Evolutionary conservation across 768 basidiomycete species (phyloP).

Genomic region (Amanita exitialis): DNA sequence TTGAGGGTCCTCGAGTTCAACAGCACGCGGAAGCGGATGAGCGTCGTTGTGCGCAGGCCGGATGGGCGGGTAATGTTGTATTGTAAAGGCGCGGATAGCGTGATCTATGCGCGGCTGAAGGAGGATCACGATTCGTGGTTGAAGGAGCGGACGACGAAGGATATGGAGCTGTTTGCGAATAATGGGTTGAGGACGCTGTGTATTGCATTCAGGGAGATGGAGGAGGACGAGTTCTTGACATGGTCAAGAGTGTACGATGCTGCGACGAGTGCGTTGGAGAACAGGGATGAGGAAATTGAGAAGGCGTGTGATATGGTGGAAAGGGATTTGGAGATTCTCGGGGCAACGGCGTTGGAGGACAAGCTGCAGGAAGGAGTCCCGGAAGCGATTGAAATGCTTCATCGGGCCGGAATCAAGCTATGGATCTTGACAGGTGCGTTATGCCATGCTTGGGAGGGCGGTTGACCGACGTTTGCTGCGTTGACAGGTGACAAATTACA

Average conservation of each 20-base stretch:
- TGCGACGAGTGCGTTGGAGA: constrained; percentile 64
- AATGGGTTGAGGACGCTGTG: constrained; percentile 86
- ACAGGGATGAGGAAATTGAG: constrained; percentile 88
- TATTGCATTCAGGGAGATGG: constrained; percentile 70
- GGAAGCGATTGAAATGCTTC: constrained; percentile 87
- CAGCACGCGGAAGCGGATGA: constrained; percentile 93
- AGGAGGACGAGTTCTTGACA: constrained; percentile 73
- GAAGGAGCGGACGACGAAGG: constrained; percentile 70
- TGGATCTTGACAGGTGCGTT: constrained; percentile 89
- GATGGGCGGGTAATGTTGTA: constrained; percentile 78
- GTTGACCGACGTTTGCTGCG: not conserved
- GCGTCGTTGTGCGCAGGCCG: constrained; percentile 77
- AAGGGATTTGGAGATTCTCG: constrained; percentile 73
- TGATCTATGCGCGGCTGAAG: constrained; percentile 84
- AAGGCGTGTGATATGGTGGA: constrained; percentile 80
- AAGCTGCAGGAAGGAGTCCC: constrained; percentile 97
- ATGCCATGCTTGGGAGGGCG: not conserved
- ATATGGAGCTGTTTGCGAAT: constrained; percentile 94
- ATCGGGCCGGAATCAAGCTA: constrained; percentile 90
- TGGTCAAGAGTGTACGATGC: constrained; percentile 80
- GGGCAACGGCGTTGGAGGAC: constrained; percentile 94
- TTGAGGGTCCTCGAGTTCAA: constrained; percentile 89
- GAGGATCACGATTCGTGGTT: constrained; percentile 61
- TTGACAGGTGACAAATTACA: constrained; percentile 85
- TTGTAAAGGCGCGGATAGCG: constrained; percentile 96